Conservation (phyloP, 225 moss, liverwort and hornwort genomes). For the Bryoerythrophyllum caledonicum region DNA sequence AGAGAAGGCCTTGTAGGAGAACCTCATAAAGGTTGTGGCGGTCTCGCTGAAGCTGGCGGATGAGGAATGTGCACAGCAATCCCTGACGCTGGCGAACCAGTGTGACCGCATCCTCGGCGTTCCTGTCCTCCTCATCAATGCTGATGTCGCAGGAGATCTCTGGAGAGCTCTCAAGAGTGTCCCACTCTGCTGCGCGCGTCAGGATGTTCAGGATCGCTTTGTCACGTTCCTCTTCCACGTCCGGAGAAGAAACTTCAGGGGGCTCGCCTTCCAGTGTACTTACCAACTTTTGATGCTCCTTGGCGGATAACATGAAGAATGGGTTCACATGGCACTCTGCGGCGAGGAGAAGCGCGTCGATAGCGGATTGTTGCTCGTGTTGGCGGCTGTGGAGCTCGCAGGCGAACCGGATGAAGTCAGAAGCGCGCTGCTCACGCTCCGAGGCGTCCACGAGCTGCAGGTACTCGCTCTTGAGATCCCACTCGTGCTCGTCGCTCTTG, state of each 20-base stretch:
- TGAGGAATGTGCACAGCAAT: conserved; percentile 69
- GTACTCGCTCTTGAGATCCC: conserved; percentile 76
- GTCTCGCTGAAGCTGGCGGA: conserved; percentile 69
- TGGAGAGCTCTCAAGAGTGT: conserved; percentile 28
- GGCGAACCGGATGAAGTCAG: conserved; percentile 82
- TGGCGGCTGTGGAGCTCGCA: conserved; percentile 68
- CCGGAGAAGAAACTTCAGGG: conserved; percentile 31
- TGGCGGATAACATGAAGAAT: conserved; percentile 81
- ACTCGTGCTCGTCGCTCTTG: conserved; percentile 67
- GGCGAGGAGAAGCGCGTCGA: conserved; percentile 90
- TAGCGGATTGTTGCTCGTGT: conserved; percentile 76
- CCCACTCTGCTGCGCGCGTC: conserved; percentile 85
- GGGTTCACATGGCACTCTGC: conserved; percentile 95
- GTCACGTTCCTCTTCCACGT: conserved; percentile 88
- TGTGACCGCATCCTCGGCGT: conserved; percentile 77
- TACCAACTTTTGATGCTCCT: conserved; percentile 61
- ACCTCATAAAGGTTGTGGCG: conserved; percentile 82
- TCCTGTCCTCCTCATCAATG: conserved; percentile 66
- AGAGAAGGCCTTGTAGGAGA: conserved; percentile 81
- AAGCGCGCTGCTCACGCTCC: conserved; percentile 80
- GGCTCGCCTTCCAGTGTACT: conserved; percentile 33
- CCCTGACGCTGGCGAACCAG: conserved; percentile 77
- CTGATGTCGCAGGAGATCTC: conserved; percentile 43
- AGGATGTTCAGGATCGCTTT: conserved; percentile 86
- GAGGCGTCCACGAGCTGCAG: conserved; percentile 82